These are phyloP conservation scores for Boletales sp. DNA, from an alignment of 768 basidiomycete genomes.

Conservation along the genomic window DNA sequence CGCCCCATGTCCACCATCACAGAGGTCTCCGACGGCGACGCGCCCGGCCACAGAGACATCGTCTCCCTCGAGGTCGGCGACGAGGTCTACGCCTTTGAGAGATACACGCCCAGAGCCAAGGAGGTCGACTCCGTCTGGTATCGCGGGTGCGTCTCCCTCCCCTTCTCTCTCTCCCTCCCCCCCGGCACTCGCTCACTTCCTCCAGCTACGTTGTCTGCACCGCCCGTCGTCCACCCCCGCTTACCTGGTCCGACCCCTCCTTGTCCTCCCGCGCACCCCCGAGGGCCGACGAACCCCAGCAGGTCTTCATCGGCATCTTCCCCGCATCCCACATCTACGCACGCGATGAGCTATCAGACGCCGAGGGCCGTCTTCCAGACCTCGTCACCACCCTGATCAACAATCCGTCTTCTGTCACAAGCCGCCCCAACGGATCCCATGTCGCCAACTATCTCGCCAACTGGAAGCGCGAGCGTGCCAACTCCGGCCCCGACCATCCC, in stretches of 20 bases:
- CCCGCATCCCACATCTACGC: constrained; percentile 85
- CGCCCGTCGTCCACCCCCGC: constrained; percentile 62
- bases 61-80: constrained; percentile 92
- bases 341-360: constrained; percentile 83
- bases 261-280: constrained; percentile 40
- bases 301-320: constrained; percentile 93
- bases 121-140: constrained; percentile 87
- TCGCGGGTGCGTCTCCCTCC: constrained; percentile 68
- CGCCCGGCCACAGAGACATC: constrained; percentile 65
- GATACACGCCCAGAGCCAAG: constrained; percentile 69
- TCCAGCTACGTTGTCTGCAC: constrained; percentile 74
- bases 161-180: constrained; percentile 13
- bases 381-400: constrained; percentile 56
- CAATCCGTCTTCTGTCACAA: constrained; percentile 27
- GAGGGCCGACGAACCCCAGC: constrained; percentile 74
- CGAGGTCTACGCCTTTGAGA: constrained; percentile 96
- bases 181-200: too few species aligned
- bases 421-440: constrained; percentile 32
- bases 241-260: constrained; percentile 64
- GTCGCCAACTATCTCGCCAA: constrained; percentile 45
- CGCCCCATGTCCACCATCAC: constrained; percentile 41
- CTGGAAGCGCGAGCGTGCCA: constrained; percentile 38
- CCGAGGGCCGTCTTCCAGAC: constrained; percentile 79
- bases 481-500: constrained; percentile 25
- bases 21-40: constrained; percentile 54